phyloP scores from a whole-genome alignment of 352 stramenopile genomes.

The Phytopythium vexans region DNA sequence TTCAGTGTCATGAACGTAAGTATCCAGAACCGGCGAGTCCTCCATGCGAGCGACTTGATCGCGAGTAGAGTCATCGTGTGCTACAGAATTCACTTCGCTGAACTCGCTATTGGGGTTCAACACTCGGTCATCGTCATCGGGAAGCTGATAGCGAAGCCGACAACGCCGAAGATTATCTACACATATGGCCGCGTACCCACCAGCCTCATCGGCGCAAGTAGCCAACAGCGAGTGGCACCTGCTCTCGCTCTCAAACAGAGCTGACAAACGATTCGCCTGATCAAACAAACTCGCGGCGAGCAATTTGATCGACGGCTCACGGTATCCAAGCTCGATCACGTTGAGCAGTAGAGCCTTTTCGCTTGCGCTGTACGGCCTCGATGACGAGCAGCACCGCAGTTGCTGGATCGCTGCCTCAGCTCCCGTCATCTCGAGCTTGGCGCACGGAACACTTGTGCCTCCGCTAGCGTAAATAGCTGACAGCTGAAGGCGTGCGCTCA shows the following conservation, averaged over 20 bases:
- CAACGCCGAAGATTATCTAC: background rate
- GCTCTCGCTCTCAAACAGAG: constrained; percentile 5
- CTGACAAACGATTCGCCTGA: constrained; percentile 9
- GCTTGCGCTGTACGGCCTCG: constrained; percentile 11
- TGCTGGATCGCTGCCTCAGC: constrained; percentile 25
- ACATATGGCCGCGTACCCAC: constrained; percentile 10
- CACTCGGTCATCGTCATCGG: background rate
- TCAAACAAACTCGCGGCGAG: constrained; percentile 9
- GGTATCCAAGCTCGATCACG: constrained; percentile 12
- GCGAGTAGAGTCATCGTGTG: too few species aligned
- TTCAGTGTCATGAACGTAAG: too few species aligned
- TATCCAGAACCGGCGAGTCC: too few species aligned
- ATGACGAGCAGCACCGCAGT: constrained; percentile 22
- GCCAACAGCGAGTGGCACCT: too few species aligned
- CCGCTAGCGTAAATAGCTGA: constrained; percentile 19
- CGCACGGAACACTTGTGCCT: constrained; percentile 8
- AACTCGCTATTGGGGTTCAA: background rate
- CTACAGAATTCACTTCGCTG: background rate
- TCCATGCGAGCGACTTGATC: too few species aligned
- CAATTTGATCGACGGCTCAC: constrained; percentile 14
- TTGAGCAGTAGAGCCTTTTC: constrained; percentile 13
- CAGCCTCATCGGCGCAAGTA: constrained; percentile 12
- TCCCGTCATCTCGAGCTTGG: constrained; percentile 22
- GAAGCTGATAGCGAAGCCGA: constrained; percentile 1
- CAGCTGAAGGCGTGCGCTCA: constrained; percentile 20